Evolutionary conservation across 306 rosid genomes (phyloP).

Genomic region (Medicago lupulina): DNA sequence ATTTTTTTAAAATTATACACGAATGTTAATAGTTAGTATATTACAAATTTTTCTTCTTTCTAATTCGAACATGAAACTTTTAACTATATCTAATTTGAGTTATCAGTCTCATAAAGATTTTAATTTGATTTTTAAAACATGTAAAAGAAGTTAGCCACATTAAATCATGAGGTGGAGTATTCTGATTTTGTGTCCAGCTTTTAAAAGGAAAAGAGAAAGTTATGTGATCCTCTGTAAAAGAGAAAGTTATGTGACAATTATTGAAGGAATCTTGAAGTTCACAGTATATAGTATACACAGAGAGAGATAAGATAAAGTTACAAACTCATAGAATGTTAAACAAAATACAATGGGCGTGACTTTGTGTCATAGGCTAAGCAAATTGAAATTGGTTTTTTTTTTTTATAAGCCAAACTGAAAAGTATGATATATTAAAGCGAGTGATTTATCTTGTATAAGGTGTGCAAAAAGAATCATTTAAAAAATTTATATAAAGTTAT

Average conservation of each 20-base stretch:
- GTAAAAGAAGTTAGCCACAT: neutral
- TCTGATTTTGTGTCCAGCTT: neutral
- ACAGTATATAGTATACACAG: neutral
- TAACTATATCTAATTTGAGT: no score
- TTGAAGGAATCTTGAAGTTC: conserved; percentile 24
- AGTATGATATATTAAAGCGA: no score
- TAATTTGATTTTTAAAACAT: no score
- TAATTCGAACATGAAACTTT: no score
- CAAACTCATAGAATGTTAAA: neutral
- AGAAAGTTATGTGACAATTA: neutral
- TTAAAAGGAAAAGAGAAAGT: neutral
- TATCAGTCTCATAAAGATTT: no score
- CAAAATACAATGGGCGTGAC: conserved; percentile 3
- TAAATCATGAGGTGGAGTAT: conserved; percentile 14
- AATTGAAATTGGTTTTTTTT: neutral
- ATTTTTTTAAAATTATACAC: no score
- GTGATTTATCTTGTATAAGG: no score
- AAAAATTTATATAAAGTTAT: no score
- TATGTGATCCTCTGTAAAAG: neutral
- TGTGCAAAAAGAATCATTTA: no score
- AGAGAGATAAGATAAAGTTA: neutral
- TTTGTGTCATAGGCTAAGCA: neutral
- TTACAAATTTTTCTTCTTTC: no score
- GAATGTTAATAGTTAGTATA: no score
- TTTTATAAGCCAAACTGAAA: no score